These are phyloP conservation scores for Phlebiopsis gigantea DNA, from an alignment of 768 basidiomycete species.

Conservation along the genomic window DNA sequence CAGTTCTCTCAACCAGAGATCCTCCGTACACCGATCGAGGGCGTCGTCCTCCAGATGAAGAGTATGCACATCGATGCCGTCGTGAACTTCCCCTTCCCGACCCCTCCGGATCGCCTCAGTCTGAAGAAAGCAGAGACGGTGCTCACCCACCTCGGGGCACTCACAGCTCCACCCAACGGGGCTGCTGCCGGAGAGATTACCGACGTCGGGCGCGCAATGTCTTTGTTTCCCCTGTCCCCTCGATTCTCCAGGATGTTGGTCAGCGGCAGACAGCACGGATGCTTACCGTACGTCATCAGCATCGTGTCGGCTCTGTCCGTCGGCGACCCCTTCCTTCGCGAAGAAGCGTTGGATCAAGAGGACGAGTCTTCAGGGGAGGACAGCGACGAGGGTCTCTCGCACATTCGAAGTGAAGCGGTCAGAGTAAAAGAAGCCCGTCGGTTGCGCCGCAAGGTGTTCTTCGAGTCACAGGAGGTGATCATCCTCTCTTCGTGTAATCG, in stretches of 20 bases:
- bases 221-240: slow-evolving; percentile 89
- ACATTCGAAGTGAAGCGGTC: slow-evolving; percentile 42
- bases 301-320: slow-evolving; percentile 90
- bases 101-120: slow-evolving; percentile 77
- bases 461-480: slow-evolving; percentile 72
- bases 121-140: slow-evolving; percentile 79
- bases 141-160: slow-evolving; percentile 78
- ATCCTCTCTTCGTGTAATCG: neutral
- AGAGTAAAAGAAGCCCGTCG: slow-evolving; percentile 55
- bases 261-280: slow-evolving; percentile 78
- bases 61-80: slow-evolving; percentile 97
- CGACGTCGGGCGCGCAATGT: slow-evolving; percentile 87
- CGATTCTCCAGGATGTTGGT: slow-evolving; percentile 96
- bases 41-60: slow-evolving; percentile 97
- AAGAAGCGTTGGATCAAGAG: slow-evolving; percentile 51
- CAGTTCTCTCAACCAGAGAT: slow-evolving; percentile 88
- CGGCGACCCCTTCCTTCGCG: slow-evolving; percentile 92
- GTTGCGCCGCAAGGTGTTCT: slow-evolving; percentile 70
- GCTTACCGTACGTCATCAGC: slow-evolving; percentile 86
- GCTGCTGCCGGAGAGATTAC: slow-evolving; percentile 59
- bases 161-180: slow-evolving; percentile 28
- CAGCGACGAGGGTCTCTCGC: slow-evolving; percentile 31
- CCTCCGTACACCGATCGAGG: slow-evolving; percentile 92
- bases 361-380: slow-evolving; percentile 36
- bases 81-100: slow-evolving; percentile 97